Percentiles rank a stretch among this genome's conserved stretches.
These are phyloP conservation scores for Botrytis aclada DNA, from an alignment of 2,329 filamentous ascomycete species.

Conservation along the genomic window DNA sequence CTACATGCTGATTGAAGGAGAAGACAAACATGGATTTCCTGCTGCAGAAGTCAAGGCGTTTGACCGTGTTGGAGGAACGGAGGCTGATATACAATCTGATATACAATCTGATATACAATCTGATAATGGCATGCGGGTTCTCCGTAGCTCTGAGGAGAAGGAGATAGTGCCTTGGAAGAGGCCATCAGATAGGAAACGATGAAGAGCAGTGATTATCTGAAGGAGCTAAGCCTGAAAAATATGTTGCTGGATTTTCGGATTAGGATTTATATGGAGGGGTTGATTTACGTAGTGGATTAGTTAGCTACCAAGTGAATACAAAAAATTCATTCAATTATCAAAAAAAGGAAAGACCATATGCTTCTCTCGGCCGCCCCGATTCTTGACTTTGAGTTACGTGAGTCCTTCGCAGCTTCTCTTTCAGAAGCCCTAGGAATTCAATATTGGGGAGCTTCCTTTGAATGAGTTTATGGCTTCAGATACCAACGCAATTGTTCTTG, in stretches of 20 bases:
- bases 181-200: too few species aligned
- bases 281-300: too few species aligned
- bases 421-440: too few species aligned
- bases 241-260: too few species aligned
- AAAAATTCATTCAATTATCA: background rate
- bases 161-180: background rate
- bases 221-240: too few species aligned
- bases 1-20: background rate
- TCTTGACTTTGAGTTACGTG: background rate
- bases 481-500: too few species aligned
- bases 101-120: background rate
- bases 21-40: too few species aligned
- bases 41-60: background rate
- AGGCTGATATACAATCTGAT: background rate
- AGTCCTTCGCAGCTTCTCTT: background rate
- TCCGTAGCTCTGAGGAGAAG: background rate
- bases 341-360: background rate
- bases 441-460: too few species aligned
- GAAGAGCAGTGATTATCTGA: too few species aligned
- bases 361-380: background rate
- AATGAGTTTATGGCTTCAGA: too few species aligned
- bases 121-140: background rate
- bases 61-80: too few species aligned
- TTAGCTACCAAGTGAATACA: background rate
- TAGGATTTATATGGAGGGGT: background rate